A percentile compares a stretch with the other conserved stretches of the same genome.
These are phyloP conservation scores for Aspergillus asperescens DNA, from an alignment of 495 filamentous ascomycete species.

Conservation along the genomic window DNA sequence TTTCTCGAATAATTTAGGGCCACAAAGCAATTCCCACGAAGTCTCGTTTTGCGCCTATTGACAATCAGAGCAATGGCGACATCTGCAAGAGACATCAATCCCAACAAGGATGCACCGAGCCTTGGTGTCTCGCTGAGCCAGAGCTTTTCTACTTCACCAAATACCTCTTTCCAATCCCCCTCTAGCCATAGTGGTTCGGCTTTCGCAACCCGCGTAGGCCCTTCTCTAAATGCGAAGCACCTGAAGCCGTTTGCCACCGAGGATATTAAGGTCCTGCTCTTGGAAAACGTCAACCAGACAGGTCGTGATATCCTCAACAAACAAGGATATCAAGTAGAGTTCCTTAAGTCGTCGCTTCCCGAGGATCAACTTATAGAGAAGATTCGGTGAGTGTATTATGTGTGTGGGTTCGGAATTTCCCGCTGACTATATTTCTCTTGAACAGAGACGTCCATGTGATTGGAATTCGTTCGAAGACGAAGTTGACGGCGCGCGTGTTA, in stretches of 20 bases:
- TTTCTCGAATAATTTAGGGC: too few species aligned
- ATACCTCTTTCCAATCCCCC: conserved; percentile 59
- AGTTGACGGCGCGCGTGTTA: conserved; percentile 79
- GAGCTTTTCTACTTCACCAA: conserved; percentile 58
- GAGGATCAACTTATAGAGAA: conserved; percentile 95
- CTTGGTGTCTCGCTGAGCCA: conserved; percentile 48
- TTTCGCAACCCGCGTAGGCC: conserved; percentile 26
- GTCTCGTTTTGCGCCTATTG: not conserved
- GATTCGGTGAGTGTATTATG: conserved; percentile 63
- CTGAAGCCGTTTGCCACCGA: conserved; percentile 92
- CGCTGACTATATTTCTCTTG: conserved; percentile 8
- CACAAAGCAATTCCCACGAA: not conserved
- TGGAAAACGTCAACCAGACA: conserved; percentile 94
- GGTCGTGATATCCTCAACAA: conserved; percentile 71
- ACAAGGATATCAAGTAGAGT: conserved; percentile 96
- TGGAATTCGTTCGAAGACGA: conserved; percentile 97
- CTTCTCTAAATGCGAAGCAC: conserved; percentile 56
- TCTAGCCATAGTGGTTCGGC: conserved; percentile 41
- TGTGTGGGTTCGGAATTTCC: not conserved
- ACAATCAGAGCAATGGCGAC: conserved; percentile 13
- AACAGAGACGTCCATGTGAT: conserved; percentile 93
- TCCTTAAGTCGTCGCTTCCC: conserved; percentile 77
- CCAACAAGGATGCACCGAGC: conserved; percentile 27
- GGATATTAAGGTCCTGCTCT: conserved; percentile 90
- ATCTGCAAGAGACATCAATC: conserved; percentile 28